phyloP scores from a whole-genome alignment of 2,329 filamentous ascomycete genomes.

The Fusarium annulatum region DNA sequence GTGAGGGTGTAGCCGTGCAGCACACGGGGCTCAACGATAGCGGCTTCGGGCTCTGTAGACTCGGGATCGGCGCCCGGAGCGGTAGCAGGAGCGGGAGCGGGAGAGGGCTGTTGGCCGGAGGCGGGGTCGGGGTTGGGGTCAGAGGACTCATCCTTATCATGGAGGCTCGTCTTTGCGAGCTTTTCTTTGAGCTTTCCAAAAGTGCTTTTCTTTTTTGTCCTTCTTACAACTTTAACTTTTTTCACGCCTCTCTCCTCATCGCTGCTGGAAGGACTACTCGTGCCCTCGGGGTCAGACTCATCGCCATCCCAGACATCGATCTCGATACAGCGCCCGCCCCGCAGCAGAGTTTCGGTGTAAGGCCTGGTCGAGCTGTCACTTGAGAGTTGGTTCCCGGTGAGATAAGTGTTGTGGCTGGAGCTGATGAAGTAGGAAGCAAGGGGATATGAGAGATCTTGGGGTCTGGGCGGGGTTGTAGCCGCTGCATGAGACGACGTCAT shows the following conservation, averaged over 20 bases:
- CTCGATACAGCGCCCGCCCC: slow-evolving; percentile 91
- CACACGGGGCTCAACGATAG: slow-evolving; percentile 75
- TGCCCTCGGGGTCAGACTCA: slow-evolving; percentile 70
- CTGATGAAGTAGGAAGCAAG: slow-evolving; percentile 93
- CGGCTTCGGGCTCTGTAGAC: slow-evolving; percentile 41
- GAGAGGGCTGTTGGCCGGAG: slow-evolving; percentile 5
- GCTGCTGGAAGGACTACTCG: slow-evolving; percentile 56
- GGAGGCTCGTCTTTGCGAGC: slow-evolving; percentile 61
- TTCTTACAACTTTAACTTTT: slow-evolving; percentile 64
- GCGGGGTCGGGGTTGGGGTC: background rate
- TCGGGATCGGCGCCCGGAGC: slow-evolving; percentile 9
- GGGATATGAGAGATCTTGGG: slow-evolving; percentile 75
- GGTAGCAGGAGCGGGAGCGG: background rate
- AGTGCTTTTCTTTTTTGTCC: slow-evolving; percentile 65
- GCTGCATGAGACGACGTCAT: slow-evolving; percentile 64
- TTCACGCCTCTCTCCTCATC: slow-evolving; percentile 57
- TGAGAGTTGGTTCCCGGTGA: slow-evolving; percentile 87
- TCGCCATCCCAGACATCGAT: slow-evolving; percentile 96
- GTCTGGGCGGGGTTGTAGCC: slow-evolving; percentile 53
- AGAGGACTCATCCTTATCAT: slow-evolving; percentile 46
- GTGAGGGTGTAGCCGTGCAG: slow-evolving; percentile 92
- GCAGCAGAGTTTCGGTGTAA: slow-evolving; percentile 84
- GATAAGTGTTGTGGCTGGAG: slow-evolving; percentile 95
- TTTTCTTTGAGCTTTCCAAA: slow-evolving; percentile 73
- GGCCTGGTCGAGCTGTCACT: slow-evolving; percentile 88